Base-by-base conservation (phyloP, 176 grass and related monocot genomes). In the Rhynchospora tenuis region DNA sequence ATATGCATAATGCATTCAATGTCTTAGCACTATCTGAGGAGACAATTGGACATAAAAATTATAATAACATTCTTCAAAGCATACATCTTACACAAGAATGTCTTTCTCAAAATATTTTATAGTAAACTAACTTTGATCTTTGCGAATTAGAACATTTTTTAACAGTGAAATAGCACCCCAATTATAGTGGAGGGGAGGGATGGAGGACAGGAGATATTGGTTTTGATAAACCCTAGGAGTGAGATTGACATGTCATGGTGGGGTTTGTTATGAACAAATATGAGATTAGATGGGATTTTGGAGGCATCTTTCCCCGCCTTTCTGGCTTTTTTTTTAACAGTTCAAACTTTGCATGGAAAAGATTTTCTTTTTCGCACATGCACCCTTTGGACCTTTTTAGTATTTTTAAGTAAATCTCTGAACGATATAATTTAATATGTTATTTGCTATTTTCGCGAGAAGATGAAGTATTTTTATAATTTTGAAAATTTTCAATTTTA, bases 291-390 rank as follows among this genome's bases (percentile, higher is more conserved):
- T 22, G 70, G 78, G 82, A 71, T 55, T 89, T 94, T 91, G 86
- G 86, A 94, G 86, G 81, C 88, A 88, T 88, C 82, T 89, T 64
- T 61, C 79, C 91, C 62, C 83, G 11, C 70, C 16, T 56, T 75
- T 56, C 77, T 93, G 88, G 72, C 71, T 55, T 86, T 90, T 83
- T 73, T 68, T 78, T 68, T 87, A 84, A 28, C 20, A 31, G 13
- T 81, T 81, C 20, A 57, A 78, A 16, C 16, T 57, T 78, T 27
- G 20, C 14, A 12, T 38, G 33, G 33, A 38, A 38, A 38, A 38
- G 33, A 38, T 38, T 38, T 14, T 51, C 15, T 26, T 77, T 46
- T 52, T 78, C 7, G 4, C 12, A 56, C 45, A 55, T 77, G 12
- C 45, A 48, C 17, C 31, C 24, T 23, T 50, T 50, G 1, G n/a